Evolutionary conservation across 306 rosid genomes (phyloP), one percentile per base, ranked within the genome.

Genomic region (Dalbergia oliveri): DNA sequence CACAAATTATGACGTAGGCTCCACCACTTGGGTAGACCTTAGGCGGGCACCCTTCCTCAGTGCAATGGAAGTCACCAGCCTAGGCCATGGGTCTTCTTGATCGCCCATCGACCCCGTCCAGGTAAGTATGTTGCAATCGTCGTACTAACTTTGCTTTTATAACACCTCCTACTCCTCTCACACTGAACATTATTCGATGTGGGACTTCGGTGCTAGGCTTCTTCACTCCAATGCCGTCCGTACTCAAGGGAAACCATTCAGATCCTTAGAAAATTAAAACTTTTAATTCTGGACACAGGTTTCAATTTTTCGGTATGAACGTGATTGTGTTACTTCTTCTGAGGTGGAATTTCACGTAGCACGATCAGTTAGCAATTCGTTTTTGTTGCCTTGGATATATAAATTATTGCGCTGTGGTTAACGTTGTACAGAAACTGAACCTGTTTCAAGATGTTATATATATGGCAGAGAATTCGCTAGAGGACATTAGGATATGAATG

Each of bases 1-100:
- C 77, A 86, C 85, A 88, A 86, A 88, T 88, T 72, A 81, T 78
- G 91, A 88, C 47, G 74, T 66, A 83, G 88, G 81, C 75, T 86
- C 88, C 45, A 34, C 87, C 44, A 26, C 83, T 77, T 69, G 79
- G 44, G 81, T 57, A 84, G 88, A 87, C 86, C 88, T 73, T 83
- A 83, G 75, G 8, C 7, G 1, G 12, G 71, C 80, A 63, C 80
- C 53, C 53, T 21, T 49, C 72, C 72, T 1, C 33, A 63, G 64
- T 63, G 80, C 62, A 62, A 75, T 75, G 62, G 34, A 75, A 3
- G 71, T 47, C 51, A 75, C 60, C 33, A 75, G 0, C n/a, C 33
- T 60, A 26, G 45, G 61, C 63, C 47, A 50, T 70, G 63, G 47
- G 23, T 63, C 31, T 51, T 70, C 33, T 1, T 70, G 49, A 70